phyloP scores from a whole-genome alignment of 2,329 filamentous ascomycete species.

The Alternaria solani region DNA sequence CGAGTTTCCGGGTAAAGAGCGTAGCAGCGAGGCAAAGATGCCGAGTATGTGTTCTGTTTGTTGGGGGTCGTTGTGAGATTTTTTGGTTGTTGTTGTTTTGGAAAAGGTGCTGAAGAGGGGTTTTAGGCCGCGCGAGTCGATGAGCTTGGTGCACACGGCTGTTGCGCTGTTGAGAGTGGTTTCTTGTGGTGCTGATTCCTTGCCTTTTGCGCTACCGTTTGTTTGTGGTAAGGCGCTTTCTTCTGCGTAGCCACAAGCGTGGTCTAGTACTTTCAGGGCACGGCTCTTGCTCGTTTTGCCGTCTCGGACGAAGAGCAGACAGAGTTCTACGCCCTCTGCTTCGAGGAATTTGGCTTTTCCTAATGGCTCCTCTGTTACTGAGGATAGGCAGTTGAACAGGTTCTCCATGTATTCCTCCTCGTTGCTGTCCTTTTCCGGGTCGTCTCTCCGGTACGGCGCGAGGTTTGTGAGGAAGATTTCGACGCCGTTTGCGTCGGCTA shows the following conservation, averaged over 20 bases:
- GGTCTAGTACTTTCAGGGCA: slow-evolving; percentile 83
- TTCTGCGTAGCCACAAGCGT: slow-evolving; percentile 70
- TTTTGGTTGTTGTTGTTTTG: slow-evolving; percentile 81
- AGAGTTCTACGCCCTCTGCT: slow-evolving; percentile 90
- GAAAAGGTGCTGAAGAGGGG: slow-evolving; percentile 81
- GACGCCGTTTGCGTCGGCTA: slow-evolving; percentile 74
- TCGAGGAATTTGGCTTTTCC: slow-evolving; percentile 86
- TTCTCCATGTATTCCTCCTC: slow-evolving; percentile 98
- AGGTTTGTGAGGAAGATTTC: slow-evolving; percentile 84
- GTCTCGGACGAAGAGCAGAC: slow-evolving; percentile 89
- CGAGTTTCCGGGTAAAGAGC: slow-evolving; percentile 79
- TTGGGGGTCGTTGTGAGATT: slow-evolving; percentile 67
- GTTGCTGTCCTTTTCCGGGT: slow-evolving; percentile 83
- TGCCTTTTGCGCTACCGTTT: slow-evolving; percentile 32
- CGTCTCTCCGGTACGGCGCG: slow-evolving; percentile 82
- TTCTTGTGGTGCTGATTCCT: slow-evolving; percentile 10
- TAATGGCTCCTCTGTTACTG: slow-evolving; percentile 74
- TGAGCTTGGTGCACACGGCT: slow-evolving; percentile 75
- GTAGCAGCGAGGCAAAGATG: slow-evolving; percentile 83
- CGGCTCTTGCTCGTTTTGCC: slow-evolving; percentile 82
- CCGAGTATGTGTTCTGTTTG: slow-evolving; percentile 82
- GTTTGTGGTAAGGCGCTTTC: slow-evolving; percentile 16
- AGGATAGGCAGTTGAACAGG: slow-evolving; percentile 85
- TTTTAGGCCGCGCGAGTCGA: slow-evolving; percentile 86
- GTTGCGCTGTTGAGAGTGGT: slow-evolving; percentile 51